Evolutionary conservation across 352 stramenopile species (phyloP).

Genomic region (Phytophthora ohioensis): DNA sequence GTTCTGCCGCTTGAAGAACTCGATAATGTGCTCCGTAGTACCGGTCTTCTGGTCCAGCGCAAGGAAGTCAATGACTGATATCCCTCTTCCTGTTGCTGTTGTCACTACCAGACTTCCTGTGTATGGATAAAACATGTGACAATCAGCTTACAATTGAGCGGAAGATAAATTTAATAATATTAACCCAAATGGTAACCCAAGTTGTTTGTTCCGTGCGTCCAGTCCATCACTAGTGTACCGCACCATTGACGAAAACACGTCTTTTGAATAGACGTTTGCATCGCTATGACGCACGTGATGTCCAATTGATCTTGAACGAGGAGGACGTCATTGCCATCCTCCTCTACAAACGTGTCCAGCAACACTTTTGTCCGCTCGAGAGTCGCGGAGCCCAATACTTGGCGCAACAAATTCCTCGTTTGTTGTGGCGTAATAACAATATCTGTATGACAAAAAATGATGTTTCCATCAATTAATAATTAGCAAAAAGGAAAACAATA

Average conservation of each 20-base stretch:
- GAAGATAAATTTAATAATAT: conserved; percentile 6
- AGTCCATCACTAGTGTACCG: background rate
- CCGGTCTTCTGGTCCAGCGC: conserved; percentile 24
- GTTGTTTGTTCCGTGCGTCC: conserved; percentile 1
- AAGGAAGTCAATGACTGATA: conserved; percentile 36
- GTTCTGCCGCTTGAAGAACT: conserved; percentile 33
- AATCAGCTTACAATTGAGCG: background rate
- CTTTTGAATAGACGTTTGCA: background rate
- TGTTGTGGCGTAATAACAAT: conserved; percentile 16
- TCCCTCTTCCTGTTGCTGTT: conserved; percentile 21
- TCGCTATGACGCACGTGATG: background rate
- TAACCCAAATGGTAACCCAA: conserved; percentile 15
- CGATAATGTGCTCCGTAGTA: conserved; percentile 22
- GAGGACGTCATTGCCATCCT: conserved; percentile 10
- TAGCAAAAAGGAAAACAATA: background rate
- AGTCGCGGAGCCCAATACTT: background rate
- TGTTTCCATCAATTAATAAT: background rate
- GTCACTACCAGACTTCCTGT: conserved; percentile 31
- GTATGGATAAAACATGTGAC: background rate
- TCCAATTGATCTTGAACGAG: conserved; percentile 1
- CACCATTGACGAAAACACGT: background rate
- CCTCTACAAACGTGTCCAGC: conserved; percentile 11
- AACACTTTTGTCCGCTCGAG: background rate
- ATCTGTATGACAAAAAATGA: background rate
- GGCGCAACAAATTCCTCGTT: conserved; percentile 13